Percentiles rank a stretch among this genome's conserved stretches.
These are phyloP conservation scores for Salix udensis DNA, from an alignment of 345 rosid species.

Conservation along the genomic window DNA sequence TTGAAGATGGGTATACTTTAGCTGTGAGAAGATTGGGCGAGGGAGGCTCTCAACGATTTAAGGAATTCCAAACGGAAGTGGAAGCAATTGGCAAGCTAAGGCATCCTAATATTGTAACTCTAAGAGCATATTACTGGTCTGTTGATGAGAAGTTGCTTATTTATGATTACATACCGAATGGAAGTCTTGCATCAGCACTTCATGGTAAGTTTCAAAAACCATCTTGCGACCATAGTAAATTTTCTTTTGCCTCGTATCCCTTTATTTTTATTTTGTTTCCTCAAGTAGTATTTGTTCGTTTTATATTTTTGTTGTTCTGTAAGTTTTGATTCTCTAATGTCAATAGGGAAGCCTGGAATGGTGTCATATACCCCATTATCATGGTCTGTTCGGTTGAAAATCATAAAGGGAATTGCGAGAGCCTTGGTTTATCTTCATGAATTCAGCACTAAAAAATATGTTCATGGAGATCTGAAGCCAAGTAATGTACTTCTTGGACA, in stretches of 20 bases:
- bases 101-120: constrained; percentile 82
- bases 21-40: constrained; percentile 93
- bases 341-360: constrained; percentile 72
- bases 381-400: constrained; percentile 70
- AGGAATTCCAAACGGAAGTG: constrained; percentile 94
- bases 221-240: neutral
- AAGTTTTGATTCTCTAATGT: constrained; percentile 6
- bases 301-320: neutral
- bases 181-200: constrained; percentile 78
- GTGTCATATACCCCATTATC: constrained; percentile 52
- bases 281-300: neutral
- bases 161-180: constrained; percentile 73
- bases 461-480: constrained; percentile 91
- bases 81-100: constrained; percentile 92
- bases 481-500: constrained; percentile 80
- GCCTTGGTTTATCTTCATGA: constrained; percentile 87
- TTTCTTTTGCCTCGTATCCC: neutral
- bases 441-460: constrained; percentile 84
- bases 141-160: constrained; percentile 94
- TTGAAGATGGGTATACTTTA: constrained; percentile 78
- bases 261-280: neutral
- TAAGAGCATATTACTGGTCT: constrained; percentile 94
- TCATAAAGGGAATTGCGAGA: constrained; percentile 69
- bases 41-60: constrained; percentile 93
- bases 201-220: constrained; percentile 53